Evolutionary conservation across 2,329 filamentous ascomycete species (phyloP).

Genomic region (Diplodia seriata): DNA sequence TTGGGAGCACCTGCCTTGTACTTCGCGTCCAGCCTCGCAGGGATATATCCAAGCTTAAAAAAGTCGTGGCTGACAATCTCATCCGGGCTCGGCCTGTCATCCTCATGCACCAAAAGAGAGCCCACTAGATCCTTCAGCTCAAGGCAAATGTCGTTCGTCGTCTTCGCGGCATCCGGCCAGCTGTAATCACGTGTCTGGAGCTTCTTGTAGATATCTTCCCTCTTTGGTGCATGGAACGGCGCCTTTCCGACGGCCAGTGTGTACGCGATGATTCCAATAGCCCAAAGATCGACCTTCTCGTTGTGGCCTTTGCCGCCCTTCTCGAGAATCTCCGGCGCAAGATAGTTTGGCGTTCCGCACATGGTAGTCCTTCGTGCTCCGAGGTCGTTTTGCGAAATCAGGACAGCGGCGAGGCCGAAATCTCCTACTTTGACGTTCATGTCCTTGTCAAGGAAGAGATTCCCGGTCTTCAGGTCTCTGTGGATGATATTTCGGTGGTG

Average conservation of each 20-base stretch:
- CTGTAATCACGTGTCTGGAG: conserved; percentile 76
- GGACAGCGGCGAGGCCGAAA: conserved; percentile 90
- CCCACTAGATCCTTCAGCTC: conserved; percentile 82
- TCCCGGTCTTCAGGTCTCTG: conserved; percentile 96
- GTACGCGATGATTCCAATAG: conserved; percentile 96
- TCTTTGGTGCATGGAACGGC: conserved; percentile 91
- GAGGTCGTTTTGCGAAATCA: conserved; percentile 91
- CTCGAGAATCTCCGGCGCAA: conserved; percentile 93
- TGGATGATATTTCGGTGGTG: conserved; percentile 96
- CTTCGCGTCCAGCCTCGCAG: conserved; percentile 56
- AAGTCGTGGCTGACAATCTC: conserved; percentile 80
- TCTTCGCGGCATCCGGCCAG: conserved; percentile 73
- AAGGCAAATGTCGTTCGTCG: conserved; percentile 72
- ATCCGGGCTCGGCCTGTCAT: conserved; percentile 76
- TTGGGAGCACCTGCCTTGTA: conserved; percentile 55
- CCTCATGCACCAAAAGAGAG: conserved; percentile 75
- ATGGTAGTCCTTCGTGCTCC: conserved; percentile 87
- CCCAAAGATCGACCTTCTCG: conserved; percentile 98
- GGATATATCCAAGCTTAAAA: conserved; percentile 79
- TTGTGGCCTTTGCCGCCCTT: conserved; percentile 95
- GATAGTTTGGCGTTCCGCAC: conserved; percentile 97
- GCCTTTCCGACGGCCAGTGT: conserved; percentile 96
- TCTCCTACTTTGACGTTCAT: conserved; percentile 99
- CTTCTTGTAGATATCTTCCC: conserved; percentile 80
- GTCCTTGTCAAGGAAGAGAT: conserved; percentile 89